phyloP scores from a whole-genome alignment of 2,329 filamentous ascomycete species.

The Colletotrichum cereale region DNA sequence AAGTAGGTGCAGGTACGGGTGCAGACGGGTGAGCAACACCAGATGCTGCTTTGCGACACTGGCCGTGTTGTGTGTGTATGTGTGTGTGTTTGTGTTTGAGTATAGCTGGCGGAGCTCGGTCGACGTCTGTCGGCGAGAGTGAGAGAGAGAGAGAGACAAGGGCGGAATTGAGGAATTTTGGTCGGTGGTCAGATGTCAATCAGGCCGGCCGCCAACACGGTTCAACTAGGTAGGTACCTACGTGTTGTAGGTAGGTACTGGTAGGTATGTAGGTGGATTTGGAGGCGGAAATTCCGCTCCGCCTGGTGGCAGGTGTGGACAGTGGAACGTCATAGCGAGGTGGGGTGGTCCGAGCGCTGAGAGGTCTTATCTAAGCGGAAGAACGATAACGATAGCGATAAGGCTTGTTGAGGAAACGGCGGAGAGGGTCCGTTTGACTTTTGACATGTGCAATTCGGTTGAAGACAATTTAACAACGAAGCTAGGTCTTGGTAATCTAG shows the following conservation, averaged over 20 bases:
- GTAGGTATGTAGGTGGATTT: background rate
- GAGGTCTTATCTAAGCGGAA: background rate
- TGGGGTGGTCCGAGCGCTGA: conserved; percentile 22
- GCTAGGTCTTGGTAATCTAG: background rate
- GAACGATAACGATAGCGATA: conserved; percentile 30
- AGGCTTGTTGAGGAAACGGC: conserved; percentile 23
- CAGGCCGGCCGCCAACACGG: conserved; percentile 14
- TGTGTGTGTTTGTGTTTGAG: background rate
- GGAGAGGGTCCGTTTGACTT: background rate
- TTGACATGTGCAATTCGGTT: conserved; percentile 19
- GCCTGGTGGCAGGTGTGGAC: conserved; percentile 35
- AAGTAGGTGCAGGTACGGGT: conserved; percentile 1
- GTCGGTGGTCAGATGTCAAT: conserved; percentile 37
- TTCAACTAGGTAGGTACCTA: conserved; percentile 2
- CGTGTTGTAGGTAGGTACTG: too few species aligned
- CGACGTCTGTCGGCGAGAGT: conserved; percentile 22
- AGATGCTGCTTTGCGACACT: conserved; percentile 22
- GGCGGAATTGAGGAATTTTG: conserved; percentile 28
- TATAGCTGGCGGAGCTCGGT: background rate
- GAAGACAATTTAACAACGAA: background rate
- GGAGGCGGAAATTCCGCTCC: conserved; percentile 33
- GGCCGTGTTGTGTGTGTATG: conserved; percentile 13
- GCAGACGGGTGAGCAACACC: conserved; percentile 8
- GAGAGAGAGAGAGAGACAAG: conserved; percentile 19
- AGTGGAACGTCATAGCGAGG: conserved; percentile 36